Evolutionary conservation across 495 filamentous ascomycete species (phyloP).

Genomic region (Daldinia vernicosa): DNA sequence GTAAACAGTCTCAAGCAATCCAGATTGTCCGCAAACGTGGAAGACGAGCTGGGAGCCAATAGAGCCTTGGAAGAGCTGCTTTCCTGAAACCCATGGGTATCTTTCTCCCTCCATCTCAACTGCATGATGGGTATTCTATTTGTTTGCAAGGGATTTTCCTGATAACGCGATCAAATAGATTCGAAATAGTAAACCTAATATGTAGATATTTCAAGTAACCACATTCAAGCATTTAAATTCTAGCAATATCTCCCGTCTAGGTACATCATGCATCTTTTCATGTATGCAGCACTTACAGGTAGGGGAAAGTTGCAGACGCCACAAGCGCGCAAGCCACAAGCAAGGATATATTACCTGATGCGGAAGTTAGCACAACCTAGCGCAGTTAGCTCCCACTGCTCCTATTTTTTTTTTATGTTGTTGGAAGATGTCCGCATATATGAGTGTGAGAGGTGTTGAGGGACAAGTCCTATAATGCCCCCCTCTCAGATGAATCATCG

Average conservation of each 20-base stretch:
- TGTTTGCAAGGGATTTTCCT: slow-evolving; percentile 23
- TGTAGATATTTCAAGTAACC: slow-evolving; percentile 1
- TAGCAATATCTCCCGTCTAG: not conserved
- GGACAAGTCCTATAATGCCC: not conserved
- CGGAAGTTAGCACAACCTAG: slow-evolving; percentile 22
- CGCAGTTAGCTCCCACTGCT: slow-evolving; percentile 14
- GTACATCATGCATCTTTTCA: not conserved
- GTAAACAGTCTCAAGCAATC: slow-evolving; percentile 9
- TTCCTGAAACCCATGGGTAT: slow-evolving; percentile 33
- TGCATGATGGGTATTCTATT: not conserved
- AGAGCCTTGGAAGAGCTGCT: slow-evolving; percentile 2
- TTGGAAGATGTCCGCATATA: slow-evolving; percentile 14
- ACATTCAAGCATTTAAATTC: not conserved
- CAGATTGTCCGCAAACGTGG: slow-evolving; percentile 8
- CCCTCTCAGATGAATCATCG: not conserved
- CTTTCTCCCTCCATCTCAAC: slow-evolving; percentile 32
- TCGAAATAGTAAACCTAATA: not conserved
- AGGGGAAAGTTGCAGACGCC: slow-evolving; percentile 17
- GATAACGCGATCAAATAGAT: slow-evolving; percentile 1
- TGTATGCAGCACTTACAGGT: not conserved
- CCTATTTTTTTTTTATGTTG: not conserved
- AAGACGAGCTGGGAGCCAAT: slow-evolving; percentile 28
- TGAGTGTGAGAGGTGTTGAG: not conserved
- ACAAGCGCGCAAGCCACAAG: slow-evolving; percentile 35
- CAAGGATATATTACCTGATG: slow-evolving; percentile 22